Conservation (phyloP, 1,284 basidiomycete genomes). For the Cryptococcus sp. region DNA sequence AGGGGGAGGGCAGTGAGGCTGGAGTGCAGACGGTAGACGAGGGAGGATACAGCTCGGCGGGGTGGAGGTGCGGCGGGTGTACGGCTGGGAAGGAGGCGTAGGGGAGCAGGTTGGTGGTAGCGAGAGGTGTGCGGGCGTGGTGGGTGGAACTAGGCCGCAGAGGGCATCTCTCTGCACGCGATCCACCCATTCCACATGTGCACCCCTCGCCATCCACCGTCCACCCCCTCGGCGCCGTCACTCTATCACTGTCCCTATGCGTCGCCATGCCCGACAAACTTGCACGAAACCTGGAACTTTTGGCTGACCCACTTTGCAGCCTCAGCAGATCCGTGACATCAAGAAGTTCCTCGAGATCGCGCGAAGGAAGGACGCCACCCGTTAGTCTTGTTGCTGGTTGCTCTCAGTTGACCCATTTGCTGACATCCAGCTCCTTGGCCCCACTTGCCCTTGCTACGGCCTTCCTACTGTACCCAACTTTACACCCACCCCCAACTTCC, state of each 20-base stretch:
- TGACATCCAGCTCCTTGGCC: too few relatives aligned
- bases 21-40: neutral
- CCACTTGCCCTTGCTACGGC: too few relatives aligned
- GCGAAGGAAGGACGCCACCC: constrained; percentile 64
- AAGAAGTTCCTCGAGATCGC: constrained; percentile 98
- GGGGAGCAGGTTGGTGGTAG: neutral
- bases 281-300: neutral
- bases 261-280: neutral
- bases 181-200: neutral
- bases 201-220: neutral
- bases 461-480: too few relatives aligned
- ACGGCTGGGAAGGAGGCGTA: too few relatives aligned
- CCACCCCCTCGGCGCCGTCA: neutral
- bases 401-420: too few relatives aligned
- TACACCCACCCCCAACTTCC: neutral
- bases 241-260: too few relatives aligned
- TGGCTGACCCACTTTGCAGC: constrained; percentile 56
- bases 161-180: neutral
- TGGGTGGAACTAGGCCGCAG: too few relatives aligned
- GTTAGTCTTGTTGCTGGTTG: constrained; percentile 40
- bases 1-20: neutral
- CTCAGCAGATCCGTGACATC: constrained; percentile 97
- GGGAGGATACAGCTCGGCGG: neutral
- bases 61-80: neutral
- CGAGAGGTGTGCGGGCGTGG: too few relatives aligned